Evolutionary conservation across 768 basidiomycete genomes (phyloP), one percentile per base, ranked within the genome.

Genomic region (Phaeotremella fagi): DNA sequence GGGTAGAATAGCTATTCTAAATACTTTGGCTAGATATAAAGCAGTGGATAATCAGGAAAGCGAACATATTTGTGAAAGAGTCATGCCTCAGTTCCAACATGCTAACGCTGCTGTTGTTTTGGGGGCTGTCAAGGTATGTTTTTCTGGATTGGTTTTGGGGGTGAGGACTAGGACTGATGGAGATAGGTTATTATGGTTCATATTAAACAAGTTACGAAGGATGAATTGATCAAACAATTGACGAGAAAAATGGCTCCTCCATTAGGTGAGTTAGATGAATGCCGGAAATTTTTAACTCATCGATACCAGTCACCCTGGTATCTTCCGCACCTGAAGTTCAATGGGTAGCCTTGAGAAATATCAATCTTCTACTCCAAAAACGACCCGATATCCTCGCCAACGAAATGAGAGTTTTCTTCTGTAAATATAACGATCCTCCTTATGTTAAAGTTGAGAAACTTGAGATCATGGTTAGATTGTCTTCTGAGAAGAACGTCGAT

Each of bases 321-420:
- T 95, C 94, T 1, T 90, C 92, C 1, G 90, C 91, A 2, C 91
- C 94, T 0, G 95, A 99, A 68, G 88, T 98, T 0, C 95, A 99
- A 75, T 99, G 94, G 91, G 94, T 98, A 45, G 90, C 91, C 0
- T 78, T 99, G 48, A 83, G 95, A 25, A 97, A 97, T 70, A 90
- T 98, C 78, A 97, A 97, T 67, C 82, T 99, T 25, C 80, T 99
- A 24, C 82, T 99, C 1, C 94, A 99, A 75, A 94, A 94, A 69
- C 85, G 90, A 3, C 77, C 89, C 1, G 90, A 91, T 58, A 80
- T 95, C 54, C 82, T 99, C 7, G 82, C 86, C 5, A 95, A 88
- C 75, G 94, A 99, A 75, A 92, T 99, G 89, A 82, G 92, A 41
- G 95, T 99, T 18, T 99, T 99, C 75, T 99, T 98, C 80, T 97